Percentiles rank a stretch among this genome's conserved stretches.
Evolutionary conservation across 2,329 filamentous ascomycete genomes (phyloP).

Genomic region (Epichloe sp.): DNA sequence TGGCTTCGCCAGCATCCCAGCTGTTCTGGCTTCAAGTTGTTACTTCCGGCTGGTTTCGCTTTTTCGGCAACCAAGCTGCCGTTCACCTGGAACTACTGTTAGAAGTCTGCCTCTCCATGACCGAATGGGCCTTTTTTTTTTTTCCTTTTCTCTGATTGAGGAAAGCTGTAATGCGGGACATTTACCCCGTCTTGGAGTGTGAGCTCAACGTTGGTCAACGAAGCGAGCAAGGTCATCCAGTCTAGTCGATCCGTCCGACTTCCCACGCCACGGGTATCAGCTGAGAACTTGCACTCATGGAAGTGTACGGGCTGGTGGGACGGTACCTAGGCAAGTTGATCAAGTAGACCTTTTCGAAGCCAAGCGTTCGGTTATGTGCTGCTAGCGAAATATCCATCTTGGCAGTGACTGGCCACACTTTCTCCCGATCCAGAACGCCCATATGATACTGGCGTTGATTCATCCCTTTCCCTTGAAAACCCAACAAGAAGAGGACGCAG

Average conservation of each 20-base stretch:
- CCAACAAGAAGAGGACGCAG: neutral
- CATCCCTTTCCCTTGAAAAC: neutral
- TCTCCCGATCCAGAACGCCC: too few species aligned
- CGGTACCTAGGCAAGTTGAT: neutral
- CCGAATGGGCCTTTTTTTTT: too few species aligned
- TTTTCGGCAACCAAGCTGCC: neutral
- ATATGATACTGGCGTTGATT: neutral
- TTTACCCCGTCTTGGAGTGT: neutral
- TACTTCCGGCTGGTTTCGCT: neutral
- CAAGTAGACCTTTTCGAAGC: conserved; percentile 2
- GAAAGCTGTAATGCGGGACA: neutral
- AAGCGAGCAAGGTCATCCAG: conserved; percentile 1
- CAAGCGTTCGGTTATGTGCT: conserved; percentile 1
- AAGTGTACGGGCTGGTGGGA: neutral
- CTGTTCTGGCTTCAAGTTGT: neutral
- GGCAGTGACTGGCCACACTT: neutral
- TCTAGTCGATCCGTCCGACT: conserved; percentile 3
- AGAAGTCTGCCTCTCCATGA: neutral
- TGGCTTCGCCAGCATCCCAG: conserved; percentile 2
- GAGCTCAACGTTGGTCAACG: neutral
- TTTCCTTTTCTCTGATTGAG: neutral
- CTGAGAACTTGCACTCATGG: too few species aligned
- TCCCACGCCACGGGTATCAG: neutral
- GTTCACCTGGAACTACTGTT: neutral
- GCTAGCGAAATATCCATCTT: neutral